Base-by-base conservation (phyloP, 805 yeast genomes). In the Pichia kluyveri region DNA sequence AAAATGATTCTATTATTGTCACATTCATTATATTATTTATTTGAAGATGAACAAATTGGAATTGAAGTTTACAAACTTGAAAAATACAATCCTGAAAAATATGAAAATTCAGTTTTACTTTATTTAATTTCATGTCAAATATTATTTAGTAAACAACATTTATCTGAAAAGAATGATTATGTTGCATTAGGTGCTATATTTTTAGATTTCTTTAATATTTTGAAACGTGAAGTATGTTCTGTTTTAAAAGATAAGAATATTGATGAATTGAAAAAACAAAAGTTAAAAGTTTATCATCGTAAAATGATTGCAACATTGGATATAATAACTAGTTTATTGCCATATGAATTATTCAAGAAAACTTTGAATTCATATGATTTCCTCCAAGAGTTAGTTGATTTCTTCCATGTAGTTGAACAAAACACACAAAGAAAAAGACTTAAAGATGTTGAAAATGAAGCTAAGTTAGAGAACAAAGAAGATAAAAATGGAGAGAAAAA, bases 321-420 rank as follows among this genome's bases (percentile, higher is more conserved):
- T 51, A 64, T 71, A 28, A 52, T 76, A 6, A 57, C 75, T 5
- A 71, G 70, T 43, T 52, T 76, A 31, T 55, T 72, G 17, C 69
- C 69, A 41, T 74, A 60, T 51, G 63, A 74, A 34, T 59, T 65
- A 6, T 67, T 70, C 3, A 67, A 69, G 45, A 65, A 69, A 28
- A 71, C 70, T 54, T 61, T 75, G 40, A 66, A 68, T 28, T 66
- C 68, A 32, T 73, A 73, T 54, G 52, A 69, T 14, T 63, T 69
- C 10, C 50, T 77, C 6, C 57, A 60, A 0, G 54, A 57, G 4
- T 48, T 77, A 4, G 56, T 75, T 5, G 51, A 58, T 0, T 57
- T 77, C 11, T 65, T 78, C 34, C 54, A 69, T 15, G 54, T 60
- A 0, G 60, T 76, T 6, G 80, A 77, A 40, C 60, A 60, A 10